Evolutionary conservation across 306 rosid genomes (phyloP).

Genomic region (Myrica gale): DNA sequence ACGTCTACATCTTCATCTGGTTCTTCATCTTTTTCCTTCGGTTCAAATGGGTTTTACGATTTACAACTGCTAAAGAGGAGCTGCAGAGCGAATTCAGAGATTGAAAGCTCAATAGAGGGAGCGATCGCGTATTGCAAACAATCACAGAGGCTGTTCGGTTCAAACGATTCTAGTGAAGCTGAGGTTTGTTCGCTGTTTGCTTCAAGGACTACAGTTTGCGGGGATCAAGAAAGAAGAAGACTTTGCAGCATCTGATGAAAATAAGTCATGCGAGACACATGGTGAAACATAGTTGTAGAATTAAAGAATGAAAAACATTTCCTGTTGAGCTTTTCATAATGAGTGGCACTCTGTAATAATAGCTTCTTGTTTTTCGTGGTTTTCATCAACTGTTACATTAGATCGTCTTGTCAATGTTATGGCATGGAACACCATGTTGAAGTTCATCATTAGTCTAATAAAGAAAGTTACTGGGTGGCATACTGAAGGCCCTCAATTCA

Average conservation of each 20-base stretch:
- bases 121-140: constrained; percentile 94
- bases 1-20: constrained; percentile 69
- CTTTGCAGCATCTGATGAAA: constrained; percentile 12
- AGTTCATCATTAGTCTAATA: not conserved
- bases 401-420: not conserved
- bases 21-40: constrained; percentile 77
- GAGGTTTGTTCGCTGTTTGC: constrained; percentile 37
- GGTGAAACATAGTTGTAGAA: not conserved
- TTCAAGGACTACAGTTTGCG: constrained; percentile 41
- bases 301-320: not conserved
- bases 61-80: constrained; percentile 65
- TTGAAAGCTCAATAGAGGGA: constrained; percentile 76
- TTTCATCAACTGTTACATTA: constrained; percentile 17
- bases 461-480: too few species aligned
- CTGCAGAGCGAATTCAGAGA: constrained; percentile 63
- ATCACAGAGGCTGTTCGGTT: constrained; percentile 45
- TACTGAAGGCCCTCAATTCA: not conserved
- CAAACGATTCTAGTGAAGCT: constrained; percentile 28
- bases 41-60: constrained; percentile 59
- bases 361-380: constrained; percentile 4
- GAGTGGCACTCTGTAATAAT: constrained; percentile 24
- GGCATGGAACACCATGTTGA: not conserved
- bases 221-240: constrained; percentile 39
- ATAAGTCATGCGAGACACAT: not conserved
- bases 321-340: not conserved